phyloP scores from a whole-genome alignment of 1,139 yeast genomes.

The Geotrichum siamense region DNA sequence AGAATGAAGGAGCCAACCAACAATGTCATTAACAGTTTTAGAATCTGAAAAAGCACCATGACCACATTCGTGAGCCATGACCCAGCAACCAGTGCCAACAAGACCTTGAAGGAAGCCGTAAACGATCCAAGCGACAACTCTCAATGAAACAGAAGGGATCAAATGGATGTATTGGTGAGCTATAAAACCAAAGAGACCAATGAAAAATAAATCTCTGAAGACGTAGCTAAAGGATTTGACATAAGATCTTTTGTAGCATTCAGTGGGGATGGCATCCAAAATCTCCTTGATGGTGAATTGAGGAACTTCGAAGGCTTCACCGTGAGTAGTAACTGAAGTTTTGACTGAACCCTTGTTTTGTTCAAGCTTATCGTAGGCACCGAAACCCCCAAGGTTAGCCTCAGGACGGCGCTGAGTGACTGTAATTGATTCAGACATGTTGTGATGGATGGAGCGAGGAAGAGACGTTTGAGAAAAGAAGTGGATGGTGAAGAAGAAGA shows the following conservation, averaged over 20 bases:
- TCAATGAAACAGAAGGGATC: slow-evolving; percentile 40
- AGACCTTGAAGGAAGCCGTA: slow-evolving; percentile 56
- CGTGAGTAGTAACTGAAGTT: slow-evolving; percentile 46
- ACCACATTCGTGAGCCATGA: slow-evolving; percentile 86
- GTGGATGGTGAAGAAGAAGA: too few relatives aligned
- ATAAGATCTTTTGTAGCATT: slow-evolving; percentile 63
- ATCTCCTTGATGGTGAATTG: slow-evolving; percentile 69
- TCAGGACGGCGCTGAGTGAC: slow-evolving; percentile 26
- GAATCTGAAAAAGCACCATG: slow-evolving; percentile 78
- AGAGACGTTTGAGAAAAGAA: not conserved
- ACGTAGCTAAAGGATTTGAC: slow-evolving; percentile 55
- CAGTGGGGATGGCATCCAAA: slow-evolving; percentile 63
- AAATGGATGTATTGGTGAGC: slow-evolving; percentile 51
- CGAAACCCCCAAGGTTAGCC: slow-evolving; percentile 17
- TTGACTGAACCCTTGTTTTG: slow-evolving; percentile 19
- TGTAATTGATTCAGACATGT: slow-evolving; percentile 19
- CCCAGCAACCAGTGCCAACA: slow-evolving; percentile 76
- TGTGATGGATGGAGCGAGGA: not conserved
- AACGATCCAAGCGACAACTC: slow-evolving; percentile 53
- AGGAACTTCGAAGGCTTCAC: slow-evolving; percentile 63
- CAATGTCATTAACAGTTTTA: slow-evolving; percentile 58
- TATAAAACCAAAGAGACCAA: slow-evolving; percentile 45
- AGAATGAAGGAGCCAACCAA: slow-evolving; percentile 80
- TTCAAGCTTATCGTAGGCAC: slow-evolving; percentile 15
- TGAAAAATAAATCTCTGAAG: slow-evolving; percentile 52